These are phyloP conservation scores for Exophiala calicioides DNA, from an alignment of 2,329 filamentous ascomycete genomes.

Conservation along the genomic window DNA sequence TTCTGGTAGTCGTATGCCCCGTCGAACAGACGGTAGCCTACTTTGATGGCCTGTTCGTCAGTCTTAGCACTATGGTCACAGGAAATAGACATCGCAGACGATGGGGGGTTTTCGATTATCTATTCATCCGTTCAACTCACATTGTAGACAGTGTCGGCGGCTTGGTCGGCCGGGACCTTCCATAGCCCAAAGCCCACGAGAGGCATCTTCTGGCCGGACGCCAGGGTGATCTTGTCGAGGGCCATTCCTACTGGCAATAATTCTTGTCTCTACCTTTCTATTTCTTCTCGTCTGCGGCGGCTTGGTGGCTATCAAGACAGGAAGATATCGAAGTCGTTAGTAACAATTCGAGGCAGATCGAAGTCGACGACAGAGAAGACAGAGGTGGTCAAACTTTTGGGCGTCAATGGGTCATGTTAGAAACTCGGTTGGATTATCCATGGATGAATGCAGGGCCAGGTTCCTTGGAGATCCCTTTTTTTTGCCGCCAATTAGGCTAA, in stretches of 20 bases:
- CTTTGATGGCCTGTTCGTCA: slow-evolving; percentile 53
- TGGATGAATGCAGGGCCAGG: no score
- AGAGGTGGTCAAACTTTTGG: no score
- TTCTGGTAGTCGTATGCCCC: slow-evolving; percentile 75
- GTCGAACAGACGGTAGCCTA: slow-evolving; percentile 62
- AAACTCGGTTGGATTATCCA: no score
- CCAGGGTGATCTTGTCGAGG: slow-evolving; percentile 17
- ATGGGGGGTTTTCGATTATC: neutral
- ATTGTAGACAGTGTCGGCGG: slow-evolving; percentile 76
- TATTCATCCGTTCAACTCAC: slow-evolving; percentile 39
- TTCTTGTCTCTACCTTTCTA: neutral
- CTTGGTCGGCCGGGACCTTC: slow-evolving; percentile 76
- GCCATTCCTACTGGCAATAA: slow-evolving; percentile 1
- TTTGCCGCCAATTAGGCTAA: no score
- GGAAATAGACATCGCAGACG: no score
- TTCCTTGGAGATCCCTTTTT: no score
- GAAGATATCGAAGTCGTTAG: no score
- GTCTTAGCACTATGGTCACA: no score
- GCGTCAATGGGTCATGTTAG: no score
- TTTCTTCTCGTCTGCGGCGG: neutral
- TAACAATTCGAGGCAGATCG: no score
- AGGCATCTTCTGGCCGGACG: slow-evolving; percentile 41
- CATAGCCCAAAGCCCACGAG: slow-evolving; percentile 60
- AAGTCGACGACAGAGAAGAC: no score
- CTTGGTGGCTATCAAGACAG: no score